Conservation (phyloP, 352 stramenopile genomes). For the Phytophthora sp. region DNA sequence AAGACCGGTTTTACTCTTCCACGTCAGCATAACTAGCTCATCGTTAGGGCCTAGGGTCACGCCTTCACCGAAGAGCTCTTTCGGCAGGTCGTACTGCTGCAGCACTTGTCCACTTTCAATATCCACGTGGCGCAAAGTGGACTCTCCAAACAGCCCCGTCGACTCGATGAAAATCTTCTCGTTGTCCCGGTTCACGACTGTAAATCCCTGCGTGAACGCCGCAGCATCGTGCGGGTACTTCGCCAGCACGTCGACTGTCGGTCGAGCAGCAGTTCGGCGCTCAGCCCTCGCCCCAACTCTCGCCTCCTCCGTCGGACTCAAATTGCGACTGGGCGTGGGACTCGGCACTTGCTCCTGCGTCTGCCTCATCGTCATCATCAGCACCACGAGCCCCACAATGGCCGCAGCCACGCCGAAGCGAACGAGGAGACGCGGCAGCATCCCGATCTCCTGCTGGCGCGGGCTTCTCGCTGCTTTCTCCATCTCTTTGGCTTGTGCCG, state of each 20-base stretch:
- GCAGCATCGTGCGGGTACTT: slow-evolving; percentile 80
- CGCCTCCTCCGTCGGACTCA: slow-evolving; percentile 15
- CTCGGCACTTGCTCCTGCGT: slow-evolving; percentile 9
- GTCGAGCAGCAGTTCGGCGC: slow-evolving; percentile 8
- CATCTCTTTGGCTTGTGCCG: slow-evolving; percentile 11
- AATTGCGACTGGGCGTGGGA: slow-evolving; percentile 2
- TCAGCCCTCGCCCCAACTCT: slow-evolving; percentile 18
- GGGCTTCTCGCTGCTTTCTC: background rate
- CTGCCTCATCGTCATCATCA: slow-evolving; percentile 15
- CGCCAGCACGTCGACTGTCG: slow-evolving; percentile 63
- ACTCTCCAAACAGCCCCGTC: slow-evolving; percentile 89
- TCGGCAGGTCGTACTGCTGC: slow-evolving; percentile 55
- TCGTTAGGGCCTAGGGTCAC: slow-evolving; percentile 76
- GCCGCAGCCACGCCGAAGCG: slow-evolving; percentile 33
- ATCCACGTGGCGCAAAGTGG: slow-evolving; percentile 87
- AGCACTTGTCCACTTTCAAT: slow-evolving; percentile 85
- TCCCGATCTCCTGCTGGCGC: slow-evolving; percentile 12
- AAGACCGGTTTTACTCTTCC: slow-evolving; percentile 88
- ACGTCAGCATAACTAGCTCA: slow-evolving; percentile 92
- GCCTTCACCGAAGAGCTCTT: slow-evolving; percentile 91
- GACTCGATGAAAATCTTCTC: slow-evolving; percentile 93
- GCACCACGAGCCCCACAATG: slow-evolving; percentile 31
- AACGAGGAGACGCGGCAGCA: slow-evolving; percentile 42
- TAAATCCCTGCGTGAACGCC: slow-evolving; percentile 90
- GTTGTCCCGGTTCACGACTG: slow-evolving; percentile 53